Conservation (phyloP, 2,329 filamentous ascomycete genomes). For the Alternaria hordeiaustralica region DNA sequence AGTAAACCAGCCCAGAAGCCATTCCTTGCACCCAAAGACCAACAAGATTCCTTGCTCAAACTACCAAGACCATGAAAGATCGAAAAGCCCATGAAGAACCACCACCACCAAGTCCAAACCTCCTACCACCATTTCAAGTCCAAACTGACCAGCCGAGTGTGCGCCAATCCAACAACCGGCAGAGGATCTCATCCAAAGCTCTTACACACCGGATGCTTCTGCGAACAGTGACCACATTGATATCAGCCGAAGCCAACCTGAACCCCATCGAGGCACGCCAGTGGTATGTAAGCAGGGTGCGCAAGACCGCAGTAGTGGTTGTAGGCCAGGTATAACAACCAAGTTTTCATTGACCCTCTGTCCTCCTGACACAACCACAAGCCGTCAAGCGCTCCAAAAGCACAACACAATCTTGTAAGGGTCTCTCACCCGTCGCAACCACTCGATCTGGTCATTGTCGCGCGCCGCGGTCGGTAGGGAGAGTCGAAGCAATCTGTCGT, state of each 20-base stretch:
- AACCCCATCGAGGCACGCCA: slow-evolving; percentile 3
- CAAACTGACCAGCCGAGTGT: background rate
- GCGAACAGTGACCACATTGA: slow-evolving; percentile 3
- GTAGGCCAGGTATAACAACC: slow-evolving; percentile 5
- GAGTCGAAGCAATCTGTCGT: slow-evolving; percentile 6
- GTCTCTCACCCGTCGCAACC: background rate
- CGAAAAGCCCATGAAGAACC: background rate
- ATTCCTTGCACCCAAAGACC: background rate
- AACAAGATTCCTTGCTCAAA: background rate
- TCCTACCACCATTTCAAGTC: background rate
- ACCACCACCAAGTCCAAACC: background rate
- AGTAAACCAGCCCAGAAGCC: background rate
- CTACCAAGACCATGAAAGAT: background rate
- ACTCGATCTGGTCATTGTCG: slow-evolving; percentile 2
- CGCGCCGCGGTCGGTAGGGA: slow-evolving; percentile 1
- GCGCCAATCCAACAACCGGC: background rate
- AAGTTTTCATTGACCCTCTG: background rate
- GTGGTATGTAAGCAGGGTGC: slow-evolving; percentile 1
- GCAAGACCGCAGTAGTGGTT: background rate
- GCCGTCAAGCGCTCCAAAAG: slow-evolving; percentile 3
- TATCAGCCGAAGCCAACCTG: slow-evolving; percentile 1
- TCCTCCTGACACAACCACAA: slow-evolving; percentile 5
- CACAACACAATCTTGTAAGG: background rate
- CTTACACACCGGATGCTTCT: slow-evolving; percentile 1
- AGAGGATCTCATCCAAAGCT: slow-evolving; percentile 4